These are phyloP conservation scores for Gracilaria domingensis DNA, from an alignment of 23 red algal genomes.

Conservation along the genomic window DNA sequence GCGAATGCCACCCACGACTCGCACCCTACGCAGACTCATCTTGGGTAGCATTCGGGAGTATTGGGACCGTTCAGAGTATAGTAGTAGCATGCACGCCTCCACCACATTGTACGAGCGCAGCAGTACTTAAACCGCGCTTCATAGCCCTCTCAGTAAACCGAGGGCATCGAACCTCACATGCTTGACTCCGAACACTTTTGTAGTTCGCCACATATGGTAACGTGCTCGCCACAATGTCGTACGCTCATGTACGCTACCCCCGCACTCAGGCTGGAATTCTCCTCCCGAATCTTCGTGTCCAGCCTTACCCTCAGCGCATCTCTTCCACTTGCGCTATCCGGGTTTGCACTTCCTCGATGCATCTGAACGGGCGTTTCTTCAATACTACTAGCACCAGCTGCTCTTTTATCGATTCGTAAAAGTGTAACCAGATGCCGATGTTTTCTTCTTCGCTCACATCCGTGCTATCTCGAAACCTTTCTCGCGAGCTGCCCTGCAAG, in stretches of 20 bases:
- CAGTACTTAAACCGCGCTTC: too few species aligned
- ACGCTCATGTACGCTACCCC: slow-evolving; percentile 32
- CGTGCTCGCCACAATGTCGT: too few species aligned
- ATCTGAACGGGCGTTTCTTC: slow-evolving; percentile 59
- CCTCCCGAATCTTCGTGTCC: neutral
- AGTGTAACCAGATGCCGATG: slow-evolving; percentile 46
- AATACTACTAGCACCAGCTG: slow-evolving; percentile 27
- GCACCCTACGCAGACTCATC: too few species aligned
- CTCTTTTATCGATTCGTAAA: slow-evolving; percentile 64
- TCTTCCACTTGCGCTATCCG: slow-evolving; percentile 3
- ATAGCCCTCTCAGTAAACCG: too few species aligned
- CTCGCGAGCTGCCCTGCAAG: slow-evolving; percentile 19
- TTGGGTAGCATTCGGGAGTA: too few species aligned
- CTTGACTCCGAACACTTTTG: too few species aligned
- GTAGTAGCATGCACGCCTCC: too few species aligned
- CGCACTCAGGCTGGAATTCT: neutral
- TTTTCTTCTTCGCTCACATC: slow-evolving; percentile 43
- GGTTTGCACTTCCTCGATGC: slow-evolving; percentile 35
- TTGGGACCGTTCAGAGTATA: too few species aligned
- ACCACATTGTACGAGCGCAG: too few species aligned
- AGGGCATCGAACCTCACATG: too few species aligned
- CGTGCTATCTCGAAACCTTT: slow-evolving; percentile 13
- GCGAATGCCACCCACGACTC: too few species aligned
- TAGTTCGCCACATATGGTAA: too few species aligned
- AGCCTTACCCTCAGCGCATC: neutral